These are phyloP conservation scores for Lachancea meyersii DNA, from an alignment of 805 yeast genomes.

Conservation along the genomic window DNA sequence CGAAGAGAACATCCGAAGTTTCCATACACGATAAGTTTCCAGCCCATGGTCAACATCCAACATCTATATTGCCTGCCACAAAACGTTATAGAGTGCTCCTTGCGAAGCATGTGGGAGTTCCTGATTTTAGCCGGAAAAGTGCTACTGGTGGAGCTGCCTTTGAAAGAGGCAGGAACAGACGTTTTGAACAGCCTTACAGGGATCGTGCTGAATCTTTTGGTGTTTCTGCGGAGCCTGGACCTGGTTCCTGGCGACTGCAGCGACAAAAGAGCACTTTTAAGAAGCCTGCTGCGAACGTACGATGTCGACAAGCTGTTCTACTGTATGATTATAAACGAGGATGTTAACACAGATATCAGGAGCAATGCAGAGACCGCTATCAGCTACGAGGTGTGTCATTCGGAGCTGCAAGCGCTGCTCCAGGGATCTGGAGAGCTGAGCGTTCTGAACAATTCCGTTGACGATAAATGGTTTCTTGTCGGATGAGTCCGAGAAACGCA, in stretches of 20 bases:
- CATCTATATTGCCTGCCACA: slow-evolving; percentile 19
- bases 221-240: slow-evolving; percentile 14
- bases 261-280: slow-evolving; percentile 2
- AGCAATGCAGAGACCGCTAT: slow-evolving; percentile 1
- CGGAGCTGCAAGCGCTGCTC: slow-evolving; percentile 4
- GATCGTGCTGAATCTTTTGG: slow-evolving; percentile 15
- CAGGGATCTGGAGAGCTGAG: slow-evolving; percentile 8
- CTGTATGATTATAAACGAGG: slow-evolving; percentile 9
- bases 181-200: slow-evolving; percentile 16
- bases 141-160: slow-evolving; percentile 15
- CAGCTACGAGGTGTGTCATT: slow-evolving; percentile 6
- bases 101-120: slow-evolving; percentile 21
- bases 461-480: slow-evolving; percentile 20
- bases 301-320: slow-evolving; percentile 28
- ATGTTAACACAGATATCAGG: not conserved
- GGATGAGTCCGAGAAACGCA: slow-evolving; percentile 6
- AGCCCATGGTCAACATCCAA: slow-evolving; percentile 24
- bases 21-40: slow-evolving; percentile 22
- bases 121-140: slow-evolving; percentile 14
- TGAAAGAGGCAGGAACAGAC: slow-evolving; percentile 6
- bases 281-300: slow-evolving; percentile 18
- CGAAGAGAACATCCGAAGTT: slow-evolving; percentile 20
- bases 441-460: slow-evolving; percentile 7
- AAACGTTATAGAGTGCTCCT: slow-evolving; percentile 16
- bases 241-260: slow-evolving; percentile 12